These are phyloP conservation scores for Chaetomium tenue DNA, from an alignment of 495 filamentous ascomycete genomes.

Conservation along the genomic window DNA sequence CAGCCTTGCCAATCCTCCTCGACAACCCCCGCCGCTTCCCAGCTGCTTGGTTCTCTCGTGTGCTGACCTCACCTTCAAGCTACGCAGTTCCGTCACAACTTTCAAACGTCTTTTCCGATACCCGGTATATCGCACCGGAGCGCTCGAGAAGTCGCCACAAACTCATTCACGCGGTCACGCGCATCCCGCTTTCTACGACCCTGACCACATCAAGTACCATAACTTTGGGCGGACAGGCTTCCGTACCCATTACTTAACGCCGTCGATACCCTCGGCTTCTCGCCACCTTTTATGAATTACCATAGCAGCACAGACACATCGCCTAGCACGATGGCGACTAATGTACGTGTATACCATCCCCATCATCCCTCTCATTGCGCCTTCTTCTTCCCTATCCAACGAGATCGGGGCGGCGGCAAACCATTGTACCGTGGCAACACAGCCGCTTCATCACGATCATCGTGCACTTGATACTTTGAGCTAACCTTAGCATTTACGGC, in stretches of 20 bases:
- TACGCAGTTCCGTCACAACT: constrained; percentile 4
- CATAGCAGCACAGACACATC: constrained; percentile 13
- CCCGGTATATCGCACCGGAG: constrained; percentile 13
- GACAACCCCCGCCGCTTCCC: constrained; percentile 23
- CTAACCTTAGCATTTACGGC: constrained; percentile 1
- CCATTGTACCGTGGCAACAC: not conserved
- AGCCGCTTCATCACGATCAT: not conserved
- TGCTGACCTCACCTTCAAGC: constrained; percentile 23
- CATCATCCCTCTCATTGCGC: no score
- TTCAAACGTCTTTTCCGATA: constrained; percentile 16
- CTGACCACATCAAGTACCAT: not conserved
- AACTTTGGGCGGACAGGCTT: constrained; percentile 20
- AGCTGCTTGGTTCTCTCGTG: constrained; percentile 19
- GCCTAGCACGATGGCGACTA: constrained; percentile 23
- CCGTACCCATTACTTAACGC: constrained; percentile 15
- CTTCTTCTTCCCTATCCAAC: not conserved
- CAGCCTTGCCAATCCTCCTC: constrained; percentile 38
- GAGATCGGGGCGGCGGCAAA: not conserved
- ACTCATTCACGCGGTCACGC: not conserved
- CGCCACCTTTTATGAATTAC: constrained; percentile 1
- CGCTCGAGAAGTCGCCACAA: not conserved
- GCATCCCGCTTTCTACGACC: constrained; percentile 7
- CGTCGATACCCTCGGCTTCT: not conserved
- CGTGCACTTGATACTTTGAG: not conserved
- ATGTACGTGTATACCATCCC: constrained; percentile 19